phyloP scores from a whole-genome alignment of 306 rosid genomes.

The Cicer chorassanicum region DNA sequence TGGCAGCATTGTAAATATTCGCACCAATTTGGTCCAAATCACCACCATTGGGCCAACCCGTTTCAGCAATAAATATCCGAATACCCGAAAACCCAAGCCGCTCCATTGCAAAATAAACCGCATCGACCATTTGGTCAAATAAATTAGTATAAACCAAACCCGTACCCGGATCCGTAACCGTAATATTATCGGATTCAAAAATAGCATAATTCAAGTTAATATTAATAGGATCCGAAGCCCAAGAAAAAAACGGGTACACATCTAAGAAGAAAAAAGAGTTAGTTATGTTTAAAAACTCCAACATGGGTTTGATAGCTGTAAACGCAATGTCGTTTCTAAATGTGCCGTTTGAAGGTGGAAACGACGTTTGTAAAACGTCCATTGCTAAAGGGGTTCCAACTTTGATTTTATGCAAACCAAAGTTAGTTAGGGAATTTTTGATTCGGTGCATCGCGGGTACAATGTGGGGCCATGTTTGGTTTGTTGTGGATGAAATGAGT shows the following conservation, averaged over 20 bases:
- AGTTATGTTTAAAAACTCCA: slow-evolving; percentile 63
- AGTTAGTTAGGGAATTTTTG: slow-evolving; percentile 49
- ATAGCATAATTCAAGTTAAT: slow-evolving; percentile 66
- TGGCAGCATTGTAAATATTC: slow-evolving; percentile 76
- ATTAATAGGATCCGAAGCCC: slow-evolving; percentile 59
- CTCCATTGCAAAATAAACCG: slow-evolving; percentile 79
- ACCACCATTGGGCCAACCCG: slow-evolving; percentile 95
- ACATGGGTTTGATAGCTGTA: slow-evolving; percentile 65
- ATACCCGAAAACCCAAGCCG: slow-evolving; percentile 65
- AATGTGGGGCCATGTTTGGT: slow-evolving; percentile 55
- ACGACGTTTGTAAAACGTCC: slow-evolving; percentile 70
- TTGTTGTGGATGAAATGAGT: slow-evolving; percentile 51
- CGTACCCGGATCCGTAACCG: slow-evolving; percentile 63
- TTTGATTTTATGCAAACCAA: slow-evolving; percentile 59
- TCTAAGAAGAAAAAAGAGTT: slow-evolving; percentile 81
- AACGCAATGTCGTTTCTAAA: slow-evolving; percentile 65
- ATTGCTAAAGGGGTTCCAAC: slow-evolving; percentile 76
- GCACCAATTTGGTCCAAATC: slow-evolving; percentile 78
- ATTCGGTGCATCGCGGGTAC: slow-evolving; percentile 74
- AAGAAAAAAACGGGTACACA: slow-evolving; percentile 73
- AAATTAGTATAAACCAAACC: slow-evolving; percentile 68
- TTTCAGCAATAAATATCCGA: slow-evolving; percentile 77
- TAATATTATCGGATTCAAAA: slow-evolving; percentile 52
- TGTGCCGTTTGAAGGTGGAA: slow-evolving; percentile 79
- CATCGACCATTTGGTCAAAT: slow-evolving; percentile 90